Evolutionary conservation across 169 alveolate genomes (phyloP).

Genomic region (Theileria orientalis): DNA sequence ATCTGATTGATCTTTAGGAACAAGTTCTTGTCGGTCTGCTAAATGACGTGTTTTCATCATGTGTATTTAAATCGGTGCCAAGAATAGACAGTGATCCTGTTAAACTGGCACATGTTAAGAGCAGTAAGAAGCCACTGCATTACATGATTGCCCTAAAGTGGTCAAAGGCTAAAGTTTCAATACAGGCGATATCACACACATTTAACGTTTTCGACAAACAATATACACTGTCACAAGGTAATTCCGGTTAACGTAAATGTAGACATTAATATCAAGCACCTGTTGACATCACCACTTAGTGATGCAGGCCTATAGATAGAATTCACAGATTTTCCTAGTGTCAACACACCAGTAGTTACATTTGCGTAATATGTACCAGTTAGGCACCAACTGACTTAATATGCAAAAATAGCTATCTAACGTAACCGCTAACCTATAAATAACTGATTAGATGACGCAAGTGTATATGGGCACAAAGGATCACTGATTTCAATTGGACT

Average conservation of each 20-base stretch:
- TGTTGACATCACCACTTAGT: too few species aligned
- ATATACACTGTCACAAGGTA: neutral
- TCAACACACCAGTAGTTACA: too few species aligned
- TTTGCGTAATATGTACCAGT: too few species aligned
- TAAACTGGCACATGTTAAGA: neutral
- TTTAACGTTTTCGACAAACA: neutral
- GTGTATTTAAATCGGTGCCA: slow-evolving; percentile 38
- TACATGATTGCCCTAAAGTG: slow-evolving; percentile 27
- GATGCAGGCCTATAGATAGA: too few species aligned
- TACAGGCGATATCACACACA: slow-evolving; percentile 21
- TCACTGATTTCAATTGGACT: slow-evolving; percentile 6
- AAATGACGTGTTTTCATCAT: slow-evolving; percentile 52
- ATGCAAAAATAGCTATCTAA: neutral
- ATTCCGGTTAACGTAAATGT: too few species aligned
- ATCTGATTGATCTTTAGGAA: slow-evolving; percentile 20
- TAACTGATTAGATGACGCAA: neutral
- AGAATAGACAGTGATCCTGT: neutral
- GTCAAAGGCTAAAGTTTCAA: slow-evolving; percentile 9
- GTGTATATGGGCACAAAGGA: slow-evolving; percentile 2
- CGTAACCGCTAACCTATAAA: neutral
- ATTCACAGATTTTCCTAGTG: too few species aligned
- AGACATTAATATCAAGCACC: too few species aligned
- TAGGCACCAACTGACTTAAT: neutral
- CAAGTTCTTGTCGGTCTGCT: slow-evolving; percentile 58
- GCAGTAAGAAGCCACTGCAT: slow-evolving; percentile 3